Evolutionary conservation across 345 rosid species (phyloP), one percentile per base, ranked within the genome.

Genomic region (Bruguiera sexangula): DNA sequence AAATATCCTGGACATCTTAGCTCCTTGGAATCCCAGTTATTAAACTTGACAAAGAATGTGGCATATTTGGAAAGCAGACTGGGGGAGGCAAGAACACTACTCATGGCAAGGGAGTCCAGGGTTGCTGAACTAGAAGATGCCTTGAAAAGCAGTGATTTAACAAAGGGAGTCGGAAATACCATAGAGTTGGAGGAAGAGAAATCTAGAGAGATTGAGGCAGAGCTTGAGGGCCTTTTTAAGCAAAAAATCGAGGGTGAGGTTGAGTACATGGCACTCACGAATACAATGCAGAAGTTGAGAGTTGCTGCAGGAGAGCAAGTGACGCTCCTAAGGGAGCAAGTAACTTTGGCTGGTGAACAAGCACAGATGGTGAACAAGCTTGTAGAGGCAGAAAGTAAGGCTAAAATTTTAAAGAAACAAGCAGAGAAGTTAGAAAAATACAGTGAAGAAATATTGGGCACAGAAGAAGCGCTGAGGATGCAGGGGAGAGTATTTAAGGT

Each of bases 181-280:
- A 36, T 69, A 58, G 83, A 73, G 68, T 50, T 65, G 36, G 75
- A 69, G 73, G 83, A 77, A 60, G 81, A 79, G 52, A 72, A 39
- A 65, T 71, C 59, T 60, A 51, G 68, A 75, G 89, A 82, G 78
- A 73, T 78, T 62, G 92, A 85, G 80, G 63, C 61, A 0, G 84
- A 81, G 65, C 67, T 87, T 10, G 97, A 90, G 75, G 80, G 78
- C 50, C 79, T 87, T 29, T 90, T 88, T 78, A 80, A 62, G 83
- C 88, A 84, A 75, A 92, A 85, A 87, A 82, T 92, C 4, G 90
- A 88, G 78, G 89, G 90, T 54, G 98, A 95, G 84, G 72, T 95
- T 6, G 91, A 85, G 76, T 82, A 80, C 83, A 71, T 92, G 37
- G 76, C 82, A 62, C 76, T 87, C 69, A 66, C 71, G 18, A 79